phyloP scores from a whole-genome alignment of 2,329 filamentous ascomycete species.

The Apiospora rasikravindrae region DNA sequence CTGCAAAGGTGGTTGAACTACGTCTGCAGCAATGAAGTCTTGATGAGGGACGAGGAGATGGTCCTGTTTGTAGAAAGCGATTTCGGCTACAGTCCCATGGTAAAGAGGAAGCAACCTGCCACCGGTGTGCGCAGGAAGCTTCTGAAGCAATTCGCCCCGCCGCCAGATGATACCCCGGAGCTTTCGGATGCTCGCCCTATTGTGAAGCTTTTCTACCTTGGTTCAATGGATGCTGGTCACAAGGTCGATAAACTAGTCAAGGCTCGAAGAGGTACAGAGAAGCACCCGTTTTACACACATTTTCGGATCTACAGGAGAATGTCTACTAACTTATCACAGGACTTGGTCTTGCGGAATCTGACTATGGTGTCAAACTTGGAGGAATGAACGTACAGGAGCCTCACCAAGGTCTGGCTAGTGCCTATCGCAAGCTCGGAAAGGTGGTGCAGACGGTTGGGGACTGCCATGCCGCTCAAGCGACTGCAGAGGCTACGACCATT shows the following conservation, averaged over 20 bases:
- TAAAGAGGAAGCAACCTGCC: conserved; percentile 94
- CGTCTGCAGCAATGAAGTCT: conserved; percentile 87
- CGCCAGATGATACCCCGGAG: conserved; percentile 95
- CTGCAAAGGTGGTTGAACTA: conserved; percentile 96
- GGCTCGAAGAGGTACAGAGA: conserved; percentile 76
- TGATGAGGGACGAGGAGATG: conserved; percentile 97
- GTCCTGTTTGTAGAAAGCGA: conserved; percentile 98
- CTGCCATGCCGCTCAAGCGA: conserved; percentile 94
- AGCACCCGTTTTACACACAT: not conserved
- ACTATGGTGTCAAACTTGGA: conserved; percentile 89
- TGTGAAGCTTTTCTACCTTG: conserved; percentile 95
- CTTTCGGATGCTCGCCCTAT: conserved; percentile 86
- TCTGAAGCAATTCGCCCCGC: conserved; percentile 96
- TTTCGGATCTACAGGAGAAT: not conserved
- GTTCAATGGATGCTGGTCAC: conserved; percentile 95
- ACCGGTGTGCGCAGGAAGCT: conserved; percentile 95
- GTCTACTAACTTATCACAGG: conserved; percentile 55
- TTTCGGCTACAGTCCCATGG: conserved; percentile 95
- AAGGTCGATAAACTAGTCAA: conserved; percentile 96
- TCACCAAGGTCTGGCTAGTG: conserved; percentile 84
- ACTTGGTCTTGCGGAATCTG: conserved; percentile 87
- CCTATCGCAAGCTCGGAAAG: conserved; percentile 94
- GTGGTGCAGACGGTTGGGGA: conserved; percentile 93
- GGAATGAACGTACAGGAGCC: conserved; percentile 89
- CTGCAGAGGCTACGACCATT: conserved; percentile 92